Conservation (phyloP, 2,329 filamentous ascomycete species). For the Zasmidium cellare region DNA sequence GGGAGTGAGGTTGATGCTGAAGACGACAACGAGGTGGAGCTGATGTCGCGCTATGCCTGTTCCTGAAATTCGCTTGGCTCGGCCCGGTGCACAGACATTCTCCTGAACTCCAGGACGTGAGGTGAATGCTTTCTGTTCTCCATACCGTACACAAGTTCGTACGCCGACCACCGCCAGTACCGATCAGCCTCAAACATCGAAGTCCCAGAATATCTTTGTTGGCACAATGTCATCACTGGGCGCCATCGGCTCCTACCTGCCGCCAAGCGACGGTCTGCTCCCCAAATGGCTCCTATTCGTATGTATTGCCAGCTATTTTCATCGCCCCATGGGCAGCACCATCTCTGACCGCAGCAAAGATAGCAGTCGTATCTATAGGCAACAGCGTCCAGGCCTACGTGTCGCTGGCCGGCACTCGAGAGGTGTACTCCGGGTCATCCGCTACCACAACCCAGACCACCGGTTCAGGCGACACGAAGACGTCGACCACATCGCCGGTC, state of each 20-base stretch:
- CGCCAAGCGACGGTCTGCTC: constrained; percentile 52
- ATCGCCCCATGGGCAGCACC: too few species aligned
- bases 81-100: not conserved
- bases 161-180: too few species aligned
- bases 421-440: constrained; percentile 71
- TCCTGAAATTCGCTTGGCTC: constrained; percentile 2
- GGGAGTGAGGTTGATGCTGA: not conserved
- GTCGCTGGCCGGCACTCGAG: constrained; percentile 78
- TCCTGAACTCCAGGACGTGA: not conserved
- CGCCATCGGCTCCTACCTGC: constrained; percentile 41
- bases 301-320: constrained; percentile 28
- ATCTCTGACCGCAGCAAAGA: constrained; percentile 50
- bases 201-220: not conserved
- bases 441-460: not conserved
- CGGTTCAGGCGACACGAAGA: constrained; percentile 1
- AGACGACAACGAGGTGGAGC: not conserved
- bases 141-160: too few species aligned
- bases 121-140: not conserved
- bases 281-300: constrained; percentile 68
- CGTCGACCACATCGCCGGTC: constrained; percentile 47
- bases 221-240: constrained; percentile 11
- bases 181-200: too few species aligned
- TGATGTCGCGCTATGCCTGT: constrained; percentile 2
- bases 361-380: constrained; percentile 76
- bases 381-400: constrained; percentile 84